phyloP scores from a whole-genome alignment of 139 green algal genomes.

The Ettlia oleoabundans region DNA sequence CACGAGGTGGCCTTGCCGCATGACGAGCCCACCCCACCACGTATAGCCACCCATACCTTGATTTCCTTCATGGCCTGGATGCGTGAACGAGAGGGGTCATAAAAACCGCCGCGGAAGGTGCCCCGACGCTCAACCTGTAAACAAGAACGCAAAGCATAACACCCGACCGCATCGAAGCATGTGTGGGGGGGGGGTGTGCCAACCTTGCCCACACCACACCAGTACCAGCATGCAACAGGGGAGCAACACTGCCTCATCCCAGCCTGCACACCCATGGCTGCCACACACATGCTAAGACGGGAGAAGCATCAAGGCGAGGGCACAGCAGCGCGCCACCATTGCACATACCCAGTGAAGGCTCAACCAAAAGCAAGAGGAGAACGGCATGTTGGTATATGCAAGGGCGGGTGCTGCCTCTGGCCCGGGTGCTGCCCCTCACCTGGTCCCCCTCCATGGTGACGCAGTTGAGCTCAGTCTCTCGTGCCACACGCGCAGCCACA shows the following conservation, averaged over 20 bases:
- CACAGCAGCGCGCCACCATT: too few species aligned
- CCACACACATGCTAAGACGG: too few species aligned
- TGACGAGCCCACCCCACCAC: neutral
- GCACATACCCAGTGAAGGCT: too few species aligned
- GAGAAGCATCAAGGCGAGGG: too few species aligned
- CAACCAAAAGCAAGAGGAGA: too few species aligned
- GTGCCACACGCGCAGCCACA: constrained; percentile 59
- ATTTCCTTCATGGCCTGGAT: constrained; percentile 61
- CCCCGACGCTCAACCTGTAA: constrained; percentile 58
- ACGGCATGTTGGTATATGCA: too few species aligned
- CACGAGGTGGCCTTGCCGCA: too few species aligned
- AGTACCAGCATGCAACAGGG: too few species aligned
- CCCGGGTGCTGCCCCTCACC: constrained; percentile 27
- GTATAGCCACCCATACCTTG: constrained; percentile 8
- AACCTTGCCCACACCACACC: too few species aligned
- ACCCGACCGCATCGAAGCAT: neutral
- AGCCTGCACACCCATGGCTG: too few species aligned
- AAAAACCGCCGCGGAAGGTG: constrained; percentile 80
- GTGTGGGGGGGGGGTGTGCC: neutral
- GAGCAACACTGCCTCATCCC: too few species aligned
- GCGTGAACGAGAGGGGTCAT: constrained; percentile 59
- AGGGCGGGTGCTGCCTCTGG: too few species aligned
- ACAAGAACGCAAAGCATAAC: neutral
- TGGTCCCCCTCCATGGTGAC: constrained; percentile 92
- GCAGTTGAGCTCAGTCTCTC: constrained; percentile 72